Conservation (phyloP, 2,329 filamentous ascomycete genomes). For the Diaporthe nobilis region DNA sequence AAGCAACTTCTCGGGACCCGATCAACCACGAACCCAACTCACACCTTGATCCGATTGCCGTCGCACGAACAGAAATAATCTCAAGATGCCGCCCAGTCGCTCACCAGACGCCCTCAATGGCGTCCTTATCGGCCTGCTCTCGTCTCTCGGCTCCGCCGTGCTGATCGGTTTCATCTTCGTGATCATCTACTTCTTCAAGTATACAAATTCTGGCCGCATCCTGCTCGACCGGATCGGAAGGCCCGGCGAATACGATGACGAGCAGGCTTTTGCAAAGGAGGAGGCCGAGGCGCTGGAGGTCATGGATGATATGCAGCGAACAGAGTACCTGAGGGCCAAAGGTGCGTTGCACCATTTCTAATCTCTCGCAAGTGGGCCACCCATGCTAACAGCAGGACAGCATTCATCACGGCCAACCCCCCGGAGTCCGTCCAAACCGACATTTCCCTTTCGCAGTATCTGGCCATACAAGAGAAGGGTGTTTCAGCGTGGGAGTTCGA, state of each 20-base stretch:
- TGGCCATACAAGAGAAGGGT: slow-evolving; percentile 98
- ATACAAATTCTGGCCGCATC: slow-evolving; percentile 89
- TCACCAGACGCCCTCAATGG: slow-evolving; percentile 71
- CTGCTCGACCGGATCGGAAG: slow-evolving; percentile 93
- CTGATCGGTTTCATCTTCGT: slow-evolving; percentile 85
- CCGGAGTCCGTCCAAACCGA: slow-evolving; percentile 96
- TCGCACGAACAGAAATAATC: slow-evolving; percentile 1
- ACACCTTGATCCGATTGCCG: not conserved
- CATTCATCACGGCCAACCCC: slow-evolving; percentile 93
- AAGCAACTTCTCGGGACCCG: slow-evolving; percentile 31
- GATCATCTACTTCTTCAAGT: slow-evolving; percentile 93
- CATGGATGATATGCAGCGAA: slow-evolving; percentile 93
- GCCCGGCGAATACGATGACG: slow-evolving; percentile 97
- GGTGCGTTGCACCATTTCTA: slow-evolving; percentile 67
- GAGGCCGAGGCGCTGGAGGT: slow-evolving; percentile 94
- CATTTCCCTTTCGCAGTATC: slow-evolving; percentile 96
- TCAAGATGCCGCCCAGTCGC: slow-evolving; percentile 43
- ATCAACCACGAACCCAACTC: slow-evolving; percentile 4
- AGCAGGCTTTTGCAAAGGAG: slow-evolving; percentile 92
- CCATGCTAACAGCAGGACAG: slow-evolving; percentile 61
- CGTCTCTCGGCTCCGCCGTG: slow-evolving; percentile 91
- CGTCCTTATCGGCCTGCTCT: slow-evolving; percentile 94
- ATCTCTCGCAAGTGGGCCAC: slow-evolving; percentile 8
- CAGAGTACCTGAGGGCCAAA: slow-evolving; percentile 95
- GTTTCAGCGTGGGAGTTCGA: slow-evolving; percentile 99